These are phyloP conservation scores for Blastosporella zonata DNA, from an alignment of 1,284 basidiomycete genomes.

Conservation along the genomic window DNA sequence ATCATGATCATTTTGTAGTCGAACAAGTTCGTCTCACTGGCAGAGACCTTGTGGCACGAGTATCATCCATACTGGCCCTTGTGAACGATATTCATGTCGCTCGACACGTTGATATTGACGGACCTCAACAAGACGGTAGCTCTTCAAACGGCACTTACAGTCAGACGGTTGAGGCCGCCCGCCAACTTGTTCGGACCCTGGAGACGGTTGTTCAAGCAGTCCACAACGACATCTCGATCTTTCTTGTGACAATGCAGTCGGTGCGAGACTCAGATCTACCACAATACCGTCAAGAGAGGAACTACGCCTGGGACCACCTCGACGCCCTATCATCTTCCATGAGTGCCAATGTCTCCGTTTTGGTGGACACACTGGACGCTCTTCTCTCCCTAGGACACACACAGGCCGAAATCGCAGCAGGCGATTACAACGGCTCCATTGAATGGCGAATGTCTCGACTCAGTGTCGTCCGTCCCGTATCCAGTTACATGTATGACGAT, in stretches of 20 bases:
- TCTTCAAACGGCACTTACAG: slow-evolving; percentile 49
- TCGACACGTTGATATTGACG: slow-evolving; percentile 74
- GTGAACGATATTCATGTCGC: slow-evolving; percentile 73
- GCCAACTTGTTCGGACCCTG: slow-evolving; percentile 61
- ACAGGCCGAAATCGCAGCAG: slow-evolving; percentile 63
- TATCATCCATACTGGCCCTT: slow-evolving; percentile 54
- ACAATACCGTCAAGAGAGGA: slow-evolving; percentile 33
- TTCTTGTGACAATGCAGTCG: slow-evolving; percentile 56
- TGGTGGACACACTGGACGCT: slow-evolving; percentile 59
- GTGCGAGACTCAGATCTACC: slow-evolving; percentile 39
- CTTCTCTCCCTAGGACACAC: slow-evolving; percentile 64
- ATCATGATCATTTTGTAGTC: slow-evolving; percentile 23
- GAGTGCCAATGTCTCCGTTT: slow-evolving; percentile 48
- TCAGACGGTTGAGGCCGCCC: slow-evolving; percentile 63
- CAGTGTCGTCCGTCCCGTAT: slow-evolving; percentile 39
- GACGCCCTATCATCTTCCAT: slow-evolving; percentile 48
- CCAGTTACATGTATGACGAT: slow-evolving; percentile 27
- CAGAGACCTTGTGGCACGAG: slow-evolving; percentile 49
- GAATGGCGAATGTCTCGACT: slow-evolving; percentile 70
- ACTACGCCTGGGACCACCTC: slow-evolving; percentile 43
- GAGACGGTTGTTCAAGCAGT: slow-evolving; percentile 67
- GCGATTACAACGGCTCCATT: slow-evolving; percentile 69
- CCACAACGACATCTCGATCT: slow-evolving; percentile 62
- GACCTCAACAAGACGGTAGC: slow-evolving; percentile 50
- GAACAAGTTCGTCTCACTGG: slow-evolving; percentile 39